Percentiles rank a stretch among this genome's conserved stretches.
Conservation (phyloP, 1,284 basidiomycete species). For the Leucoagaricus sp. region DNA sequence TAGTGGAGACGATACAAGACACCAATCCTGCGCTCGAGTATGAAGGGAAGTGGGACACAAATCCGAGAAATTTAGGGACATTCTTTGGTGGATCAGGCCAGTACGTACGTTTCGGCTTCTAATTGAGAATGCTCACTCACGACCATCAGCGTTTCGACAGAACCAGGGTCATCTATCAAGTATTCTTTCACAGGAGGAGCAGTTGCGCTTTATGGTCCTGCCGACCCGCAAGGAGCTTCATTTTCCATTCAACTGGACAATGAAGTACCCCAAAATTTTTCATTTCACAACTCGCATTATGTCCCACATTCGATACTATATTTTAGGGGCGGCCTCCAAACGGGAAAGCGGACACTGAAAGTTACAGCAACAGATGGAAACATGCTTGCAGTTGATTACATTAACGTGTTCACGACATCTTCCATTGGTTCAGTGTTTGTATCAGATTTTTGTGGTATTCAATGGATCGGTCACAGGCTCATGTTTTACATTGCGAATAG, state of each 20-base stretch:
- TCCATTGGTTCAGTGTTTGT: conserved; percentile 21
- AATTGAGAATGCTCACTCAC: background rate
- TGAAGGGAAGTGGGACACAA: conserved; percentile 12
- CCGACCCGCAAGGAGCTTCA: conserved; percentile 35
- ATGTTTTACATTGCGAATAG: conserved; percentile 2
- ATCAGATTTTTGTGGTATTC: background rate
- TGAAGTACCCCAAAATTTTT: conserved; percentile 25
- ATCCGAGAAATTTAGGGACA: conserved; percentile 7
- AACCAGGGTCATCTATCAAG: conserved; percentile 20
- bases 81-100: conserved; percentile 18
- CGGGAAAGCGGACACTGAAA: conserved; percentile 32
- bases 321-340: conserved; percentile 33
- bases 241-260: conserved; percentile 40
- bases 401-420: conserved; percentile 33
- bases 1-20: conserved; percentile 4
- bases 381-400: conserved; percentile 40
- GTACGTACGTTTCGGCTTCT: conserved; percentile 7
- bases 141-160: conserved; percentile 20
- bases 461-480: too few relatives aligned
- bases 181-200: conserved; percentile 36
- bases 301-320: conserved; percentile 39
- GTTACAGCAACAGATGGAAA: conserved; percentile 25
- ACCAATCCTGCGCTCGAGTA: background rate
- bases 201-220: conserved; percentile 41
- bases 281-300: conserved; percentile 32